Base-by-base conservation (phyloP, 768 basidiomycete species). In the Boletus pseudo-olivaceus region DNA sequence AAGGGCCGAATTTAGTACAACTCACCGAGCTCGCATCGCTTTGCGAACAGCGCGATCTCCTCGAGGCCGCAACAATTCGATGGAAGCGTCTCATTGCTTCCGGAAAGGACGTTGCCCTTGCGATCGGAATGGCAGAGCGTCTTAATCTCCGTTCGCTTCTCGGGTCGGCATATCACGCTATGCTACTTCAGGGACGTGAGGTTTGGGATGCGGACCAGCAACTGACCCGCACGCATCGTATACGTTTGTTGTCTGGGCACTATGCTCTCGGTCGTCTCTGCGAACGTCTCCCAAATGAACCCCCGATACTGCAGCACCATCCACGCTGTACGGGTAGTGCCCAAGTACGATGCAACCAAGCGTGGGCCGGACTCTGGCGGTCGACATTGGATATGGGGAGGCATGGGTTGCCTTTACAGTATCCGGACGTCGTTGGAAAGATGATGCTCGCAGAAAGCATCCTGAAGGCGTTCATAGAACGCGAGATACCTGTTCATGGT, bases 11-110 rank as follows among this genome's bases (percentile, higher is more conserved):
- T n/a, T 67, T 82, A 37, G 71, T 73, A 7, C 74, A 79, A 53
- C 67, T 81, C 49, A 83, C 81, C 2, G 78, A 81, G 58, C 73
- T 81, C 19, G 79, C 81, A 1, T 74, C 77, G 23, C 72, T 82
- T 4, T 82, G 79, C 63, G 75, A 79, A 39, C 73, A 76, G 37
- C 68, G 69, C 4, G 71, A 73, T 38, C 73, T 82, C 3, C 72
- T 78, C 34, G 74, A 76, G 3, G 69, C 71, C 0, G 72, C 76
- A 0, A 70, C 77, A 9, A 48, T 59, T 26, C 74, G 74, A 47
- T 82, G 80, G 81, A 79, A 76, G 54, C 72, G 74, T 7, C 73
- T 76, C 54, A 73, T 82, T 7, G 67, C 69, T 33, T 76, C 78
- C 47, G 72, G 76, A 15, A 70, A 73, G 53, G 76, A 79, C 47